Conservation (phyloP, 1,139 yeast genomes). For the Magnusiomyces tetraspermus region DNA sequence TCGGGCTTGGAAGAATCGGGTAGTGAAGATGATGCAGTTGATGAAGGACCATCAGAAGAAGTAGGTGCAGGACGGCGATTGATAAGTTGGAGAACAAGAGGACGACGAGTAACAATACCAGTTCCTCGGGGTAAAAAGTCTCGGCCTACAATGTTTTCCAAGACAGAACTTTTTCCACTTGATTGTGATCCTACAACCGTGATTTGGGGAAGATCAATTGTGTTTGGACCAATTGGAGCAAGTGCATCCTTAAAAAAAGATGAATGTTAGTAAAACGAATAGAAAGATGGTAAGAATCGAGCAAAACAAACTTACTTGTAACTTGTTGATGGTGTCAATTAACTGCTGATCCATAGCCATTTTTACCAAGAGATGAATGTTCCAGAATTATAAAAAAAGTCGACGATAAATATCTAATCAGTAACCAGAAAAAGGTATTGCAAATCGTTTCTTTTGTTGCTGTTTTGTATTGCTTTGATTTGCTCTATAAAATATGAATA, state of each 20-base stretch:
- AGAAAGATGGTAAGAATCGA: background rate
- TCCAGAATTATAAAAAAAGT: background rate
- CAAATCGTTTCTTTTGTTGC: too few relatives aligned
- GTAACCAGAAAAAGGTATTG: background rate
- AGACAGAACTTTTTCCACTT: constrained; percentile 85
- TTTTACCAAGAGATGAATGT: background rate
- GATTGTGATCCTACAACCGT: constrained; percentile 96
- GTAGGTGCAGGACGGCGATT: constrained; percentile 47
- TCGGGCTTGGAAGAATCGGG: constrained; percentile 23
- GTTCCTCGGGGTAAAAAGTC: constrained; percentile 94
- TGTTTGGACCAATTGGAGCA: constrained; percentile 73
- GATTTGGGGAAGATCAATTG: constrained; percentile 80
- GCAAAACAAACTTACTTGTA: constrained; percentile 29
- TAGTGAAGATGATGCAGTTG: background rate
- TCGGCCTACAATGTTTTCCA: constrained; percentile 90
- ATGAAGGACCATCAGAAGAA: constrained; percentile 49
- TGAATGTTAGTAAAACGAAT: background rate
- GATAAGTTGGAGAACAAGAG: constrained; percentile 72
- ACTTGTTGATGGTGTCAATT: constrained; percentile 83
- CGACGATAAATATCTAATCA: too few relatives aligned
- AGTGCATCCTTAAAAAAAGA: constrained; percentile 52
- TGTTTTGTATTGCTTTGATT: too few relatives aligned
- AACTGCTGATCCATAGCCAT: constrained; percentile 73
- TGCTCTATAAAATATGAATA: too few relatives aligned
- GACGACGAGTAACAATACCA: constrained; percentile 92